These are phyloP conservation scores for Carex pumila DNA, from an alignment of 176 grass and related monocot genomes.

Conservation along the genomic window DNA sequence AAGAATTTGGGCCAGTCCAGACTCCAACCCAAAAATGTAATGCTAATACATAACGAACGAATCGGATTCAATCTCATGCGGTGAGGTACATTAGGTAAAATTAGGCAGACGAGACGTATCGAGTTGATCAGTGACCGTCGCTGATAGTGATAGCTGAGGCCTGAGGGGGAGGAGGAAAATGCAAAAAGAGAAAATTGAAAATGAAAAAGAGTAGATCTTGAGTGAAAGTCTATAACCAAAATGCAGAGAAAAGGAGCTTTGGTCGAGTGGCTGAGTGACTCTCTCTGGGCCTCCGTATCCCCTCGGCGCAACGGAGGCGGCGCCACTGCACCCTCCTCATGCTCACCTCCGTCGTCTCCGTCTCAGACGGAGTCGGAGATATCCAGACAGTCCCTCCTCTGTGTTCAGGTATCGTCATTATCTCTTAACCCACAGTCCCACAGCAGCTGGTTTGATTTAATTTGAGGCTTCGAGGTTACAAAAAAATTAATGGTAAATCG, in stretches of 20 bases:
- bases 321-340: background rate
- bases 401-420: conserved; percentile 31
- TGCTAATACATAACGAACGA: no score
- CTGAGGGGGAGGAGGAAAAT: background rate
- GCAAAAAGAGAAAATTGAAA: no score
- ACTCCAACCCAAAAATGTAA: no score
- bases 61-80: no score
- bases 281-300: background rate
- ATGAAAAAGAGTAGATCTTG: background rate
- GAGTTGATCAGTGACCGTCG: no score
- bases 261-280: background rate
- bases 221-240: background rate
- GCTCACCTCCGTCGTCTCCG: conserved; percentile 13
- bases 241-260: background rate
- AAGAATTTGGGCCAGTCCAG: no score
- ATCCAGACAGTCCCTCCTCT: conserved; percentile 72
- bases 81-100: no score
- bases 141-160: no score
- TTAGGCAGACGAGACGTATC: no score
- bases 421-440: background rate
- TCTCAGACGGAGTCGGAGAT: conserved; percentile 40
- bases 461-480: no score
- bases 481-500: no score
- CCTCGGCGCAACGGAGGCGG: conserved; percentile 28
- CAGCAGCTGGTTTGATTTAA: background rate